These are phyloP conservation scores for Dryas integrifolia DNA, from an alignment of 331 rosid genomes.

Conservation along the genomic window DNA sequence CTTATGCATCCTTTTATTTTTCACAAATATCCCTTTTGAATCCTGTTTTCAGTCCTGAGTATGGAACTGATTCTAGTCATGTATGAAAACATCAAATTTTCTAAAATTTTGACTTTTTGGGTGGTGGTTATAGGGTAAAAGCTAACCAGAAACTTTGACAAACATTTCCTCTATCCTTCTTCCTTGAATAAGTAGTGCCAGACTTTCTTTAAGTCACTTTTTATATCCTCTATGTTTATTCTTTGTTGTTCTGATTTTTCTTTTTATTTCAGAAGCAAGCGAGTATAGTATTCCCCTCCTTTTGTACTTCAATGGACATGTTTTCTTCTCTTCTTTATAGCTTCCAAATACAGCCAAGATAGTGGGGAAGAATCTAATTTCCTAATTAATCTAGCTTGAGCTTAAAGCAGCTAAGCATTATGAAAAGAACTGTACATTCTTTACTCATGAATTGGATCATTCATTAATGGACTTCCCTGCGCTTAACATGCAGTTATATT, in stretches of 20 bases:
- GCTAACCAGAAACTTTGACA: background rate
- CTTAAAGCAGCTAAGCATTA: background rate
- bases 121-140: background rate
- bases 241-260: background rate
- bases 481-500: slow-evolving; percentile 15
- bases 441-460: background rate
- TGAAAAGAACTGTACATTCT: background rate
- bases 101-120: background rate
- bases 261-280: background rate
- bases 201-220: too few relatives aligned
- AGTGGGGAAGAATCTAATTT: background rate
- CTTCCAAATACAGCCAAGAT: background rate
- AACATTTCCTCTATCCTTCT: background rate
- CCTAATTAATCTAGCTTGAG: background rate
- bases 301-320: background rate
- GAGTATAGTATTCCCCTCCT: background rate
- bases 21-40: background rate
- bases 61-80: background rate
- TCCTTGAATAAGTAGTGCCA: background rate
- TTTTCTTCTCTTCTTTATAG: background rate
- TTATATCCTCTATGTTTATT: background rate
- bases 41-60: background rate
- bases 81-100: background rate
- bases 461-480: background rate
- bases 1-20: background rate